These are phyloP conservation scores for Hypoxylon sp. DNA, from an alignment of 2,329 filamentous ascomycete genomes.

Conservation along the genomic window DNA sequence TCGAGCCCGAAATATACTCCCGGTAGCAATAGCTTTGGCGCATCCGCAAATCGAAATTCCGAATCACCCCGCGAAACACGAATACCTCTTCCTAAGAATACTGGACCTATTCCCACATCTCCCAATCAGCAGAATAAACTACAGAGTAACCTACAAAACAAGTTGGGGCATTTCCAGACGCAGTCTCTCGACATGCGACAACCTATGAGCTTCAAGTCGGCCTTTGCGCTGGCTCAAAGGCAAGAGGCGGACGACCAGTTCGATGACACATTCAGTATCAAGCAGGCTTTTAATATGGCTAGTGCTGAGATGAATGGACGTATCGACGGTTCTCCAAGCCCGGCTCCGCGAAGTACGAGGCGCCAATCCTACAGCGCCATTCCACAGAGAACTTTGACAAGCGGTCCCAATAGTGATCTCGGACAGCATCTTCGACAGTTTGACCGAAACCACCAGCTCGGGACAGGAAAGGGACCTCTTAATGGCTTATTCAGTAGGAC, in stretches of 20 bases:
- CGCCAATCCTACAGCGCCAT: constrained; percentile 42
- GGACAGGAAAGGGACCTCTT: constrained; percentile 45
- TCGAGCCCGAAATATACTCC: constrained; percentile 38
- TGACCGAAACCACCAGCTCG: constrained; percentile 52
- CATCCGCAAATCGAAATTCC: constrained; percentile 36
- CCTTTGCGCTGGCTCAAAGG: constrained; percentile 50
- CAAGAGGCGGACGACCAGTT: constrained; percentile 45
- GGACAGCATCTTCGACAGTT: constrained; percentile 52
- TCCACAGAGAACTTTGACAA: constrained; percentile 43
- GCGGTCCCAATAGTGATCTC: constrained; percentile 53
- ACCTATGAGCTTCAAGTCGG: constrained; percentile 49
- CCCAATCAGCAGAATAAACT: constrained; percentile 23
- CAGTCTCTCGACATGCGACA: constrained; percentile 49
- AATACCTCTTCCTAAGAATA: constrained; percentile 49
- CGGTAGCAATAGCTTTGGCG: constrained; percentile 29
- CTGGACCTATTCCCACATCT: constrained; percentile 22
- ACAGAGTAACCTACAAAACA: constrained; percentile 19
- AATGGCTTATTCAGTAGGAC: constrained; percentile 57
- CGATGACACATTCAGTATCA: constrained; percentile 48
- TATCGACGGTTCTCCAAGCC: constrained; percentile 54
- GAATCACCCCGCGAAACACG: constrained; percentile 48
- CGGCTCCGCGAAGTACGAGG: constrained; percentile 49
- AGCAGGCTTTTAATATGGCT: constrained; percentile 51
- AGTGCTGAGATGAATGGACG: constrained; percentile 48
- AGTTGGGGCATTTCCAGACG: constrained; percentile 15